Conservation (phyloP, 2,329 filamentous ascomycete species). For the Talaromyces sp. region DNA sequence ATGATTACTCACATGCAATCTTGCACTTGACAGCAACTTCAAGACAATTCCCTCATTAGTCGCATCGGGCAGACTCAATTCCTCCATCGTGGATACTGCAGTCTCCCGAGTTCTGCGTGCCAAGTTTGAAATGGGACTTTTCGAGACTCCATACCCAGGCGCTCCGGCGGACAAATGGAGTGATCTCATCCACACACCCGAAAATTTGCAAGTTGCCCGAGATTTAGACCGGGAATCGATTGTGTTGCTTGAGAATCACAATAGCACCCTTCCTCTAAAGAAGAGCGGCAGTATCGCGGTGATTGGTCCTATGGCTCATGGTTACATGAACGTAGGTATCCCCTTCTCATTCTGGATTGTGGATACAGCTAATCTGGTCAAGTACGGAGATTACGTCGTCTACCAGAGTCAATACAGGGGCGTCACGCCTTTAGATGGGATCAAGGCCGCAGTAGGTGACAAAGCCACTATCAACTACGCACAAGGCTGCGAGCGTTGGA, state of each 20-base stretch:
- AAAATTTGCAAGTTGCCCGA: slow-evolving; percentile 56
- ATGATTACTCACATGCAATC: neutral
- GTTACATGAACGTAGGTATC: slow-evolving; percentile 61
- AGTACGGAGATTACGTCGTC: slow-evolving; percentile 72
- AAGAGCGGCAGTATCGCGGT: slow-evolving; percentile 67
- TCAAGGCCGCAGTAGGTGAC: slow-evolving; percentile 55
- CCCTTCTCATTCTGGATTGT: neutral
- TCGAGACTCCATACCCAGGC: slow-evolving; percentile 64
- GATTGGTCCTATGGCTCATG: slow-evolving; percentile 71
- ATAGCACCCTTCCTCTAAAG: slow-evolving; percentile 51
- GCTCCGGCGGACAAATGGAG: slow-evolving; percentile 54
- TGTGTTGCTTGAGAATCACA: slow-evolving; percentile 58
- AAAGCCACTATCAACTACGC: slow-evolving; percentile 62
- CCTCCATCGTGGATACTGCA: slow-evolving; percentile 60
- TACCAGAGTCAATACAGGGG: slow-evolving; percentile 61
- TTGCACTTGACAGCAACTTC: slow-evolving; percentile 50
- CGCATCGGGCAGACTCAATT: slow-evolving; percentile 57
- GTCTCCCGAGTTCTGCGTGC: slow-evolving; percentile 62
- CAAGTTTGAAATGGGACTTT: slow-evolving; percentile 68
- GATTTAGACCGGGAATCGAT: slow-evolving; percentile 63
- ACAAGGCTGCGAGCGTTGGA: slow-evolving; percentile 70
- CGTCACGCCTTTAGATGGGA: slow-evolving; percentile 66
- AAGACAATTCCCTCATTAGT: slow-evolving; percentile 63
- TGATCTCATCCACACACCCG: slow-evolving; percentile 59
- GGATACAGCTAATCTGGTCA: slow-evolving; percentile 19